Evolutionary conservation across 768 basidiomycete species (phyloP), one percentile per base, ranked within the genome.

Genomic region (Plicaturopsis crispa): DNA sequence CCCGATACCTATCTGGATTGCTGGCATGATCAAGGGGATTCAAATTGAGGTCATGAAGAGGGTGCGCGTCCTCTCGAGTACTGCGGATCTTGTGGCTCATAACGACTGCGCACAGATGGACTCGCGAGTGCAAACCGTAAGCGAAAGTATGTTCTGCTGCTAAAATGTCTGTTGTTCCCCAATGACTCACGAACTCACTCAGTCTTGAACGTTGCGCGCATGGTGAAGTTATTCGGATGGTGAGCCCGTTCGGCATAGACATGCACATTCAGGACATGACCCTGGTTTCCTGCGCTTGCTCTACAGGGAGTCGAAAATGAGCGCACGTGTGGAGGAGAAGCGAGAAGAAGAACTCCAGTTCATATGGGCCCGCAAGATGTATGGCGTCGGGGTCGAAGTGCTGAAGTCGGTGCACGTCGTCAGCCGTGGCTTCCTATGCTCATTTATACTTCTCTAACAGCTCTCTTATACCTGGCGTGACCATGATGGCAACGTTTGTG

Each of bases 141-240:
- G 65, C 10, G 71, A 74, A 49, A 60, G 66, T 62, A 41, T 36
- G 58, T 52, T n/a, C 32, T 56, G 11, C 63, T 62, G 61, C 56
- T 58, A 23, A 50, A 53, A 46, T 62, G 55, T 26, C 58, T 51
- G 5, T n/a, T n/a, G n/a, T n/a, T n/a, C n/a, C n/a, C n/a, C n/a
- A 50, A 46, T 40, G 38, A 45, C 20, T 38, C 37, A 30, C 24
- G 42, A 24, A 40, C 40, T 5, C 10, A 8, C 10, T 6, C 38
- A 65, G 66, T 55, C 8, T 54, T 68, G 49, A 55, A 54, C 36
- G 55, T 64, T n/a, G 47, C 73, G 7, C 65, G 72, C 12, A 72
- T 75, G 65, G 59, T 73, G 51, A 75, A 75, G 53, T 57, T 74
- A 43, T 75, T 73, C 40, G 72, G 49, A 13, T 51, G 73, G 48